Evolutionary conservation across 2,329 filamentous ascomycete species (phyloP).

Genomic region (Pseudocercospora macadamiae): DNA sequence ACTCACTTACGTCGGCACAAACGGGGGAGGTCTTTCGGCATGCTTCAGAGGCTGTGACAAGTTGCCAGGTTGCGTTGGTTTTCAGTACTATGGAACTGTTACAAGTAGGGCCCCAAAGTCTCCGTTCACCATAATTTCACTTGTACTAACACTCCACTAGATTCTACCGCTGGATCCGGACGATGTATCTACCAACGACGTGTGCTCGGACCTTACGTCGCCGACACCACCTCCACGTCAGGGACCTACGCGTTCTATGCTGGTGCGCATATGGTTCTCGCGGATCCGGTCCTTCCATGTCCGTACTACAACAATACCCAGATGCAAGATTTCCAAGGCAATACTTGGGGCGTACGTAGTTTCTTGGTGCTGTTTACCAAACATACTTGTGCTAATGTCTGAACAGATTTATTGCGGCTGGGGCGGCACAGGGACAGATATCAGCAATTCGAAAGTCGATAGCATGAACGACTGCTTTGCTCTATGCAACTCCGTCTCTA

Average conservation of each 20-base stretch:
- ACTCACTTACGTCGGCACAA: constrained; percentile 13
- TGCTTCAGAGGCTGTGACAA: constrained; percentile 27
- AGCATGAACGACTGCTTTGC: constrained; percentile 9
- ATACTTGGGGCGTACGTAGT: constrained; percentile 3
- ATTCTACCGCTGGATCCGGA: constrained; percentile 9
- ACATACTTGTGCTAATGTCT: background rate
- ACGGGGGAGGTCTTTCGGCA: constrained; percentile 21
- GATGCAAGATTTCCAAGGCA: constrained; percentile 3
- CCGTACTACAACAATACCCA: constrained; percentile 8
- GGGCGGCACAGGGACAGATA: background rate
- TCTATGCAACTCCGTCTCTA: background rate
- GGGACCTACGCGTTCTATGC: background rate
- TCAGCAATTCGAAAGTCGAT: background rate
- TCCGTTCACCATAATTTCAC: background rate
- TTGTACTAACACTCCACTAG: constrained; percentile 1
- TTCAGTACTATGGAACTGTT: constrained; percentile 16
- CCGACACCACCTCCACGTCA: background rate
- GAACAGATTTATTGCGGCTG: constrained; percentile 4
- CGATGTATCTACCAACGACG: constrained; percentile 6
- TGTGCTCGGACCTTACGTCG: background rate
- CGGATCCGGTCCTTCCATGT: background rate
- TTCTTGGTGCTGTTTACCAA: background rate
- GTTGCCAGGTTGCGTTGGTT: constrained; percentile 18
- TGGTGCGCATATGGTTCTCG: background rate
- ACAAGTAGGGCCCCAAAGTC: constrained; percentile 11